phyloP scores from a whole-genome alignment of 208 protist species.

The Acanthamoeba rhysodes region DNA sequence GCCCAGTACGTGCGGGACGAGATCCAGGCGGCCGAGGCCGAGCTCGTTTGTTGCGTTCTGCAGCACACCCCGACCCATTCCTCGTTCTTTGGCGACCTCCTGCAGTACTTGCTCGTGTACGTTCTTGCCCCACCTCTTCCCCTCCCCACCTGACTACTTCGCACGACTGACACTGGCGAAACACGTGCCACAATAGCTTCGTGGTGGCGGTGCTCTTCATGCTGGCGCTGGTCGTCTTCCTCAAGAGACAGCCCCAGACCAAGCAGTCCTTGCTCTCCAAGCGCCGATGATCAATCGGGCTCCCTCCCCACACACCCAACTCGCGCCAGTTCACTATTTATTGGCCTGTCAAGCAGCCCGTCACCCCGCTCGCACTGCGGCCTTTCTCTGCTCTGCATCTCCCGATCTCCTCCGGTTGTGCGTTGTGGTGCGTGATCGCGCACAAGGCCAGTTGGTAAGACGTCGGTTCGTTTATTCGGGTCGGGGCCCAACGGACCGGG shows the following conservation, averaged over 20 bases:
- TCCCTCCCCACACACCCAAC: background rate
- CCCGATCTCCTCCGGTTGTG: no score
- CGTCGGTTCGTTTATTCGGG: background rate
- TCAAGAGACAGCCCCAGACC: background rate
- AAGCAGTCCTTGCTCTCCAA: background rate
- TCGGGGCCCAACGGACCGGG: no score
- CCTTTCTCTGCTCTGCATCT: no score
- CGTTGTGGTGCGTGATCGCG: no score
- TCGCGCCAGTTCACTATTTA: background rate
- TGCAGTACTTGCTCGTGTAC: background rate
- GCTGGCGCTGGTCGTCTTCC: background rate
- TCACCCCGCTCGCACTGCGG: no score
- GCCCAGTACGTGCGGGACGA: constrained; percentile 45
- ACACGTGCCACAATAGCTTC: background rate
- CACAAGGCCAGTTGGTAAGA: background rate
- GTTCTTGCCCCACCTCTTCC: background rate
- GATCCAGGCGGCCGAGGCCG: background rate
- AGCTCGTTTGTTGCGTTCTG: constrained; percentile 12
- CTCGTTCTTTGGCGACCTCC: background rate
- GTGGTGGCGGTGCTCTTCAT: background rate
- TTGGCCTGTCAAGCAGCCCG: background rate
- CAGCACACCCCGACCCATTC: constrained; percentile 19
- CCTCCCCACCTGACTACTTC: background rate
- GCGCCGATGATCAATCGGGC: background rate
- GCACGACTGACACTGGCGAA: no score